Percentiles rank a stretch among this genome's conserved stretches.
These are phyloP conservation scores for Cyclostephanos invisitatus DNA, from an alignment of 108 stramenopile genomes.

Conservation along the genomic window DNA sequence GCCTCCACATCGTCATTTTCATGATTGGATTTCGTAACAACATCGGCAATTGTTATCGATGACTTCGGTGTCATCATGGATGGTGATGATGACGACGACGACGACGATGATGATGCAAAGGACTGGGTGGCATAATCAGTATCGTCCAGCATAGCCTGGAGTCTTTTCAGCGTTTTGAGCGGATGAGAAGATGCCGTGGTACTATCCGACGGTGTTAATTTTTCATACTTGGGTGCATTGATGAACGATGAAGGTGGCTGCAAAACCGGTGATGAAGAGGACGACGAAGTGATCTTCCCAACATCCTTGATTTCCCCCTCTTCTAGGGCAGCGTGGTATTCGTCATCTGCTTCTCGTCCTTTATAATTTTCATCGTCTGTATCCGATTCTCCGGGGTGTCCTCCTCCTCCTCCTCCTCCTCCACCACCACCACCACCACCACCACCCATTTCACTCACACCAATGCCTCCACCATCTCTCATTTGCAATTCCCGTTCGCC, in stretches of 20 bases:
- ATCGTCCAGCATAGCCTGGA: slow-evolving; percentile 86
- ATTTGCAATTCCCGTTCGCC: background rate
- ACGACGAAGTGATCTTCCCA: background rate
- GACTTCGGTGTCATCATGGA: slow-evolving; percentile 2
- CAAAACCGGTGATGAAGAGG: background rate
- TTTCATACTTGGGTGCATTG: background rate
- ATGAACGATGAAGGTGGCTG: background rate
- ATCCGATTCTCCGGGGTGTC: slow-evolving; percentile 31
- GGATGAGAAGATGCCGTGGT: slow-evolving; percentile 55
- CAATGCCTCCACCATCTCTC: background rate
- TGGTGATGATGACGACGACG: slow-evolving; percentile 10
- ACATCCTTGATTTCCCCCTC: too few relatives aligned
- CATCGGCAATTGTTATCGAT: background rate
- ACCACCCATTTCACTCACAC: background rate
- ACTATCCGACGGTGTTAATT: background rate
- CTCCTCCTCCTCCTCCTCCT: slow-evolving; percentile 25
- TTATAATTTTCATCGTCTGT: slow-evolving; percentile 20
- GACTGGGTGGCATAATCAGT: slow-evolving; percentile 77
- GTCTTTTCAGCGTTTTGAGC: slow-evolving; percentile 68
- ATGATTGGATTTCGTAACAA: background rate
- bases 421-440: slow-evolving; percentile 28
- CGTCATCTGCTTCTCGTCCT: background rate
- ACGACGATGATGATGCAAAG: slow-evolving; percentile 17
- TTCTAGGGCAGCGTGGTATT: background rate
- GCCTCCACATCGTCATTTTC: background rate